Evolutionary conservation across 495 filamentous ascomycete genomes (phyloP), one percentile per base, ranked within the genome.

Genomic region (Penicillium cinerascens): DNA sequence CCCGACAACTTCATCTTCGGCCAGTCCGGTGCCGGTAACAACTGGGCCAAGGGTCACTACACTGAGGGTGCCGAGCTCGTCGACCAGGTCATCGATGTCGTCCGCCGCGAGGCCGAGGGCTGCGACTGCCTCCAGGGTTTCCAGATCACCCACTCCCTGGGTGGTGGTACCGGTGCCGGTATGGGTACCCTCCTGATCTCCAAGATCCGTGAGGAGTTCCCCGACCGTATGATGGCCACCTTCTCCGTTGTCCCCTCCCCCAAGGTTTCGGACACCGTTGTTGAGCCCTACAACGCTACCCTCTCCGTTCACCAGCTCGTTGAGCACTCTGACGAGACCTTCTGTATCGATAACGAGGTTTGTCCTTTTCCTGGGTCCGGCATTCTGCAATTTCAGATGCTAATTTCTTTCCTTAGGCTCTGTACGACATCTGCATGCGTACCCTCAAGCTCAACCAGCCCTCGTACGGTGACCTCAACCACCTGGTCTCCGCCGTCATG

Each of bases 21-120:
- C 58, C 93, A 99, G 80, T 97, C 93, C 60, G 92, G 93, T 82
- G 93, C 93, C 65, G 93, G 93, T 79, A 99, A 99, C 89, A 99
- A 97, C 82, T 99, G 93, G 93, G 93, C 93, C 72, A 99, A 99
- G 87, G 93, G 93, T 73, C 93, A 99, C 78, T 99, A 99, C 85
- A 99, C 93, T 52, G 93, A 99, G 82, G 93, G 93, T 82, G 93
- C 93, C 66, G 93, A 99, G 82, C 84, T 99, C 59, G 93, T 99
- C 47, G 93, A 99, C 79, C 83, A 96, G 64, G 93, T 99, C 56
- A 81, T 99, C 64, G 93, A 99, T 77, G 93, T 99, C 58, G 92
- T 99, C 61, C 93, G 93, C 72, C 95, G 93, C 66, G 93, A 99
- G 82, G 93, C 95, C 61, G 93, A 99, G 77, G 92, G 85, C 66